phyloP scores from a whole-genome alignment of 1,284 basidiomycete genomes.

The Porogramme epimiltina region DNA sequence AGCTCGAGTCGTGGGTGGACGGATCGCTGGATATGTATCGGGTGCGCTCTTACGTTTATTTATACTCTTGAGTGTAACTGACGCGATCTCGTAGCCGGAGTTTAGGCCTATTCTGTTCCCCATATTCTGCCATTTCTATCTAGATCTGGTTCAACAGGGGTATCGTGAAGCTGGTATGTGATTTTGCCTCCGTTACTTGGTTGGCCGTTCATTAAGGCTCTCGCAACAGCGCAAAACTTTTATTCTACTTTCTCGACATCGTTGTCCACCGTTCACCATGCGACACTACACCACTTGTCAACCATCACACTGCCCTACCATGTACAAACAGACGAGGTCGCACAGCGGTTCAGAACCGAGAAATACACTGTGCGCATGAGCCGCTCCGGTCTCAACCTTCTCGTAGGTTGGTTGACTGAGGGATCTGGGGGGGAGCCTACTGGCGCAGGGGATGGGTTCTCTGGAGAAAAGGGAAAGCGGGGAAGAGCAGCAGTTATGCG shows the following conservation, averaged over 20 bases:
- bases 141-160: conserved; percentile 91
- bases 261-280: conserved; percentile 70
- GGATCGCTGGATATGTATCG: conserved; percentile 86
- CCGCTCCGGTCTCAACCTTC: conserved; percentile 87
- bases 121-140: conserved; percentile 96
- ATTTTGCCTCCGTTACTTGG: not conserved
- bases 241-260: conserved; percentile 73
- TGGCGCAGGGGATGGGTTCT: conserved; percentile 81
- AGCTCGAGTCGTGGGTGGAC: conserved; percentile 94
- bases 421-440: conserved; percentile 86
- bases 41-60: conserved; percentile 41
- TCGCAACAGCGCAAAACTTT: conserved; percentile 69
- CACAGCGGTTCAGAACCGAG: conserved; percentile 86
- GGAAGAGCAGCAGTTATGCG: conserved; percentile 86
- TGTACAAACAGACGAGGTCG: conserved; percentile 81
- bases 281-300: conserved; percentile 80
- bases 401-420: conserved; percentile 96
- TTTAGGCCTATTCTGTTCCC: conserved; percentile 93
- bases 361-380: conserved; percentile 93
- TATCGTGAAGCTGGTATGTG: conserved; percentile 85
- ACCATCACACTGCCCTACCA: conserved; percentile 85
- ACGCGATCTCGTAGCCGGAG: conserved; percentile 68
- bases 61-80: conserved; percentile 7
- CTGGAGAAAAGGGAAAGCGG: conserved; percentile 79
- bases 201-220: not conserved